These are phyloP conservation scores for Cynanchum wilfordii DNA, from an alignment of 257 asterid genomes.

Conservation along the genomic window DNA sequence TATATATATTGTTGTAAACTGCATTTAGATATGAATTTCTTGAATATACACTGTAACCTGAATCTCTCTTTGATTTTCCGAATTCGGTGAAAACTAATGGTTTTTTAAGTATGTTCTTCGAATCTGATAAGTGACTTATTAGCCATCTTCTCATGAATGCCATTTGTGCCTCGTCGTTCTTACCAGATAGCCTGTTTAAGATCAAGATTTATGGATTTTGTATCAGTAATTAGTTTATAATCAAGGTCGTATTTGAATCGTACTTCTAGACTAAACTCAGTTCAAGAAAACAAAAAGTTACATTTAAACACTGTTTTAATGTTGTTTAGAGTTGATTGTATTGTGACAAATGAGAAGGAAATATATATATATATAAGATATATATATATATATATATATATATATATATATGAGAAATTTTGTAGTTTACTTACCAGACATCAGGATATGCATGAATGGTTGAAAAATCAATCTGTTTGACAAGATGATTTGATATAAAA, in stretches of 20 bases:
- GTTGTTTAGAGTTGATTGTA: too few species aligned
- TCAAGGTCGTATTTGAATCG: too few species aligned
- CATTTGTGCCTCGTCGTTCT: constrained; percentile 30
- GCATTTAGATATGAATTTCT: constrained; percentile 31
- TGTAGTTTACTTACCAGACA: constrained; percentile 25
- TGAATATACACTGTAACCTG: constrained; percentile 23
- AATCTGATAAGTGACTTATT: constrained; percentile 36
- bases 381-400: too few species aligned
- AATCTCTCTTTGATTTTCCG: constrained; percentile 45
- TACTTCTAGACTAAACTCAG: too few species aligned
- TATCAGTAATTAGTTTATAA: too few species aligned
- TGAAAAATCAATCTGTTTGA: constrained; percentile 47
- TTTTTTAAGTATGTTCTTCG: constrained; percentile 33
- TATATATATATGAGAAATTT: too few species aligned
- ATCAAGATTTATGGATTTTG: not conserved
- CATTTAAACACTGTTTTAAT: too few species aligned
- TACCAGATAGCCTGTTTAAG: constrained; percentile 27
- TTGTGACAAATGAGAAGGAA: too few species aligned
- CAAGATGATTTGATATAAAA: constrained; percentile 37
- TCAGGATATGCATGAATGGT: constrained; percentile 55
- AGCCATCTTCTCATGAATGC: constrained; percentile 39
- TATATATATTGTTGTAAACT: constrained; percentile 28
- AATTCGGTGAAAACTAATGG: constrained; percentile 44
- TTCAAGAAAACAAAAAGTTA: too few species aligned
- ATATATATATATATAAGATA: too few species aligned